Percentiles rank a stretch among this genome's conserved stretches.
Conservation (phyloP, 352 stramenopile species). For the Pythium aristosporum region DNA sequence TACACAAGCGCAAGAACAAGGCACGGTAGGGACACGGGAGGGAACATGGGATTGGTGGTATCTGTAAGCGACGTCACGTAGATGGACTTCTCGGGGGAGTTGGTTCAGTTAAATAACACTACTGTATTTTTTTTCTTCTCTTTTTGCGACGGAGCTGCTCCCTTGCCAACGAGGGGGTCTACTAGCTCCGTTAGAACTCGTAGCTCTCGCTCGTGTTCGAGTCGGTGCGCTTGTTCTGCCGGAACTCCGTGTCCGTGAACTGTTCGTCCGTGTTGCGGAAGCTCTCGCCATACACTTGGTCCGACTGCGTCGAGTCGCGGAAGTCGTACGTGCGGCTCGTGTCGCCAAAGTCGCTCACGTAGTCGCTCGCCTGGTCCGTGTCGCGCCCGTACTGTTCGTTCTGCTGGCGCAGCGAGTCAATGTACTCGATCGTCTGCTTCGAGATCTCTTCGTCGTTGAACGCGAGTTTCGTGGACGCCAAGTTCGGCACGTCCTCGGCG, state of each 20-base stretch:
- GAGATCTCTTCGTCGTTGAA: slow-evolving; percentile 27
- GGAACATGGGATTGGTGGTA: too few relatives aligned
- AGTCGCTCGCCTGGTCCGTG: slow-evolving; percentile 25
- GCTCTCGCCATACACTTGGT: slow-evolving; percentile 13
- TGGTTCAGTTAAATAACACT: slow-evolving; percentile 29
- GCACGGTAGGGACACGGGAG: too few relatives aligned
- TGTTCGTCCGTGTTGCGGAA: slow-evolving; percentile 19
- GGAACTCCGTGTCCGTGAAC: slow-evolving; percentile 27
- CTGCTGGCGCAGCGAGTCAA: slow-evolving; percentile 21
- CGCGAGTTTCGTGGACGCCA: slow-evolving; percentile 18
- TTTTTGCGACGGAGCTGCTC: slow-evolving; percentile 7
- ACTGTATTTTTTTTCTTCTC: slow-evolving; percentile 1
- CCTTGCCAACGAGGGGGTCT: slow-evolving; percentile 8
- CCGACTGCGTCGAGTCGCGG: slow-evolving; percentile 19
- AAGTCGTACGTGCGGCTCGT: slow-evolving; percentile 19
- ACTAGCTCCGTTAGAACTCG: slow-evolving; percentile 51
- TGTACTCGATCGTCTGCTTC: slow-evolving; percentile 27
- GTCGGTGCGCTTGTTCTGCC: slow-evolving; percentile 27
- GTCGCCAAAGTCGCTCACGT: slow-evolving; percentile 21
- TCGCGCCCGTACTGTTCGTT: slow-evolving; percentile 23
- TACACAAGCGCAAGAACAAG: too few relatives aligned
- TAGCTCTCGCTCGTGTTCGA: slow-evolving; percentile 69
- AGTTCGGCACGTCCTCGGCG: slow-evolving; percentile 20
- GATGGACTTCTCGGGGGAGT: not conserved
- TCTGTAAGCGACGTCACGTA: not conserved